phyloP scores from a whole-genome alignment of 371 early-diverging fungal species.

The Sporodiniella umbellata region DNA sequence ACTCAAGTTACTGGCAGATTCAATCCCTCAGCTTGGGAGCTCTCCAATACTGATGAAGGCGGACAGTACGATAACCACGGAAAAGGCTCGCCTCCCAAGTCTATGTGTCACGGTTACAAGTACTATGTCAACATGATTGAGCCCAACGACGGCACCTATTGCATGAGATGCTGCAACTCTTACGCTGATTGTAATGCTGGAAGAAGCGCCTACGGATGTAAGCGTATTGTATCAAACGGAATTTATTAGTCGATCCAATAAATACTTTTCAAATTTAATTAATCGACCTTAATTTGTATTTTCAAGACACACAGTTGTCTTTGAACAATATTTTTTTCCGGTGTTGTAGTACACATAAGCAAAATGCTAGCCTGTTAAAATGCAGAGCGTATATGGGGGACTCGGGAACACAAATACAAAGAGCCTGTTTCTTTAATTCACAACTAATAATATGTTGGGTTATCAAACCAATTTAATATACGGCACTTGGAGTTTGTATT shows the following conservation, averaged over 20 bases:
- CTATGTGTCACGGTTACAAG: constrained; percentile 26
- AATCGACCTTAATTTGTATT: too few relatives aligned
- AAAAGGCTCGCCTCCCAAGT: constrained; percentile 20
- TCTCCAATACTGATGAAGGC: constrained; percentile 28
- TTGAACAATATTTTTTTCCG: too few relatives aligned
- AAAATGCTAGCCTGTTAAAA: too few relatives aligned
- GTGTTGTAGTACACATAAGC: too few relatives aligned
- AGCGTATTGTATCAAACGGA: constrained; percentile 22
- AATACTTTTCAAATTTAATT: background rate
- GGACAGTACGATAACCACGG: constrained; percentile 46
- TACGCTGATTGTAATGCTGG: constrained; percentile 32
- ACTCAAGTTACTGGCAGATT: constrained; percentile 42
- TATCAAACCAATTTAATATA: too few relatives aligned
- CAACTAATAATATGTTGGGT: too few relatives aligned
- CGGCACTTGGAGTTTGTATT: too few relatives aligned
- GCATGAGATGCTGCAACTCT: constrained; percentile 25
- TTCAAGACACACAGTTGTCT: too few relatives aligned
- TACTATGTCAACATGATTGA: constrained; percentile 31
- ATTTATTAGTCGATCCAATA: constrained; percentile 1
- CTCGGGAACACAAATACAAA: too few relatives aligned
- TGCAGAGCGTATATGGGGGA: too few relatives aligned
- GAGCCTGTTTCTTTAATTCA: too few relatives aligned
- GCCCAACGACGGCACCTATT: constrained; percentile 22
- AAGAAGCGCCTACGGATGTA: constrained; percentile 32
- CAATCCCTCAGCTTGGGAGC: constrained; percentile 23